These are phyloP conservation scores for Lasiodiplodia theobromae DNA, from an alignment of 2,329 filamentous ascomycete species.

Conservation along the genomic window DNA sequence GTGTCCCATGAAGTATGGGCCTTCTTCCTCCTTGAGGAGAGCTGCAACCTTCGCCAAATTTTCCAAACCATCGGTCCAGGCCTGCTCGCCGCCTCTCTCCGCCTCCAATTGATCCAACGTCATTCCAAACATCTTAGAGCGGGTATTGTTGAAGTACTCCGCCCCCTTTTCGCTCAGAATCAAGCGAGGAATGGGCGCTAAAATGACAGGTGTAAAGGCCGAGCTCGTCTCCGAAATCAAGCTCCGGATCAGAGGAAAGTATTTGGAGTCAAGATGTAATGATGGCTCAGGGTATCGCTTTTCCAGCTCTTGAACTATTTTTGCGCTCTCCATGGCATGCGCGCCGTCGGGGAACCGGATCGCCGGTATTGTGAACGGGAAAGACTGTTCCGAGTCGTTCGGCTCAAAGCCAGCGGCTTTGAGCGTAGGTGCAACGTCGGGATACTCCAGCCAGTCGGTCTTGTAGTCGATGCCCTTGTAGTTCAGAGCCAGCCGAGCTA, in stretches of 20 bases:
- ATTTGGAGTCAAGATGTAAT: not conserved
- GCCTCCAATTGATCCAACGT: not conserved
- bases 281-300: constrained; percentile 58
- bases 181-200: not conserved
- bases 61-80: not conserved
- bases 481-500: constrained; percentile 71
- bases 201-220: not conserved
- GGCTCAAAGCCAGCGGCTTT: constrained; percentile 58
- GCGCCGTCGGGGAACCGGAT: constrained; percentile 63
- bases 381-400: constrained; percentile 32
- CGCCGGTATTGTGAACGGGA: constrained; percentile 50
- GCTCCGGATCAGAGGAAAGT: not conserved
- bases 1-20: not conserved
- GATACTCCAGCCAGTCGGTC: constrained; percentile 75
- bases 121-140: not conserved
- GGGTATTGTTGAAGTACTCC: not conserved
- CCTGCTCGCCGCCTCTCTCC: not conserved
- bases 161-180: not conserved
- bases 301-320: constrained; percentile 69
- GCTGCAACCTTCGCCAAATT: not conserved
- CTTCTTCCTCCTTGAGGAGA: not conserved
- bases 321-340: constrained; percentile 69
- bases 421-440: constrained; percentile 65
- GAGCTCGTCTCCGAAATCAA: not conserved
- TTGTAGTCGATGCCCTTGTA: constrained; percentile 72